Percentiles rank a stretch among this genome's conserved stretches.
These are phyloP conservation scores for Fusarium buharicum DNA, from an alignment of 2,329 filamentous ascomycete genomes.

Conservation along the genomic window DNA sequence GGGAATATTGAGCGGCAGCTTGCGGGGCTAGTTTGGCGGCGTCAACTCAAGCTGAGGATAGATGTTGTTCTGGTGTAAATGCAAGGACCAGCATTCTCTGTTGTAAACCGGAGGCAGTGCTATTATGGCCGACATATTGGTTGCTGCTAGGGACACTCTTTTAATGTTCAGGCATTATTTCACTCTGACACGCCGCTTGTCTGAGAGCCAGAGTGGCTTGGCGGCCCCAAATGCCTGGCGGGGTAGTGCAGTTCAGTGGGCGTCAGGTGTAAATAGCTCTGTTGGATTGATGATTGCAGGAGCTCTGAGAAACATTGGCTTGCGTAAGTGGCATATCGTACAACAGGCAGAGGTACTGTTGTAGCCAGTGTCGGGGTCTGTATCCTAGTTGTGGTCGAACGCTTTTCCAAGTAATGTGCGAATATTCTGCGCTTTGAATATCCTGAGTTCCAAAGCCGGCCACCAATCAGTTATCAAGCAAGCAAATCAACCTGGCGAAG, in stretches of 20 bases:
- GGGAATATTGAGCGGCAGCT: slow-evolving; percentile 15
- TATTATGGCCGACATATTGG: neutral
- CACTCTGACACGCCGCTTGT: slow-evolving; percentile 18
- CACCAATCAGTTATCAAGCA: slow-evolving; percentile 34
- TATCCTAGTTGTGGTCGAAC: slow-evolving; percentile 1
- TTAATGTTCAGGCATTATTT: slow-evolving; percentile 22
- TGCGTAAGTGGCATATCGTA: slow-evolving; percentile 36
- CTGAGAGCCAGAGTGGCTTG: slow-evolving; percentile 37
- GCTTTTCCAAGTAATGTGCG: neutral
- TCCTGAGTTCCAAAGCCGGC: slow-evolving; percentile 17
- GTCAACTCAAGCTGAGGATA: slow-evolving; percentile 11
- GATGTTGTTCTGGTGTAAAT: slow-evolving; percentile 13
- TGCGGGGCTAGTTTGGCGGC: slow-evolving; percentile 7
- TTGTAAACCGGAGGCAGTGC: slow-evolving; percentile 8
- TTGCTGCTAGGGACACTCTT: slow-evolving; percentile 7
- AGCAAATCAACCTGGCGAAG: slow-evolving; percentile 24
- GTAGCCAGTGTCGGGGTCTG: neutral
- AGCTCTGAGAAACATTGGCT: slow-evolving; percentile 26
- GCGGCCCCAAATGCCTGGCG: slow-evolving; percentile 10
- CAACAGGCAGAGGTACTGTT: slow-evolving; percentile 1
- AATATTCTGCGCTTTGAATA: slow-evolving; percentile 6
- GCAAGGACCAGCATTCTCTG: slow-evolving; percentile 1
- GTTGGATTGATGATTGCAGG: slow-evolving; percentile 13
- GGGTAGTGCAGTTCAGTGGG: slow-evolving; percentile 26
- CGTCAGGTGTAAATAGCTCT: slow-evolving; percentile 30